Percentiles rank a stretch among this genome's conserved stretches.
These are phyloP conservation scores for Adansonia madagascariensis DNA, from an alignment of 441 rosid species.

Conservation along the genomic window DNA sequence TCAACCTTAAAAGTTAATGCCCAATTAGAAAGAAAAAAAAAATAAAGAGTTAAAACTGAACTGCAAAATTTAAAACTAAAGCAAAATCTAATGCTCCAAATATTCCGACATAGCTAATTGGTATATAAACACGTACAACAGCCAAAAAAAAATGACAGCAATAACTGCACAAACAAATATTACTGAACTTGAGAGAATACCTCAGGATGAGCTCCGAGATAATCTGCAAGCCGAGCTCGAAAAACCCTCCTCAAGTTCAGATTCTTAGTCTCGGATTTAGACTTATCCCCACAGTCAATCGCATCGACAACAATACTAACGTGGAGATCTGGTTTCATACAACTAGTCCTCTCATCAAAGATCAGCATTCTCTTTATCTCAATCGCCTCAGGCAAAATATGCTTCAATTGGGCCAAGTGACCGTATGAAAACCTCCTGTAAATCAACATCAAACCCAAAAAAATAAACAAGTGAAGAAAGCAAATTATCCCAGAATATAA, in stretches of 20 bases:
- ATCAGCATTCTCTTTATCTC: slow-evolving; percentile 57
- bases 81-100: background rate
- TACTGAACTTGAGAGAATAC: slow-evolving; percentile 37
- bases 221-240: slow-evolving; percentile 54
- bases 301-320: slow-evolving; percentile 57
- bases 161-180: background rate
- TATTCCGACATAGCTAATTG: background rate
- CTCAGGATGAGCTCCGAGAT: slow-evolving; percentile 66
- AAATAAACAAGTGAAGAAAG: background rate
- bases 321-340: slow-evolving; percentile 82
- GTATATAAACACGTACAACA: background rate
- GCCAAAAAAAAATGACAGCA: background rate
- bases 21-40: background rate
- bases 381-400: slow-evolving; percentile 71
- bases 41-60: background rate
- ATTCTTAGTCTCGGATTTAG: slow-evolving; percentile 45
- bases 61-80: background rate
- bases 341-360: slow-evolving; percentile 67
- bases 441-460: slow-evolving; percentile 1
- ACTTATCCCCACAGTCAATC: slow-evolving; percentile 37
- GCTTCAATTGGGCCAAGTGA: slow-evolving; percentile 77
- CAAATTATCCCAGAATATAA: background rate
- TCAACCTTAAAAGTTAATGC: background rate
- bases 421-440: slow-evolving; percentile 71
- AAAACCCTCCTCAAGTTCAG: slow-evolving; percentile 57